Percentiles rank a stretch among this genome's conserved stretches.
Conservation (phyloP, 257 asterid species). For the Forsythia suspensa region DNA sequence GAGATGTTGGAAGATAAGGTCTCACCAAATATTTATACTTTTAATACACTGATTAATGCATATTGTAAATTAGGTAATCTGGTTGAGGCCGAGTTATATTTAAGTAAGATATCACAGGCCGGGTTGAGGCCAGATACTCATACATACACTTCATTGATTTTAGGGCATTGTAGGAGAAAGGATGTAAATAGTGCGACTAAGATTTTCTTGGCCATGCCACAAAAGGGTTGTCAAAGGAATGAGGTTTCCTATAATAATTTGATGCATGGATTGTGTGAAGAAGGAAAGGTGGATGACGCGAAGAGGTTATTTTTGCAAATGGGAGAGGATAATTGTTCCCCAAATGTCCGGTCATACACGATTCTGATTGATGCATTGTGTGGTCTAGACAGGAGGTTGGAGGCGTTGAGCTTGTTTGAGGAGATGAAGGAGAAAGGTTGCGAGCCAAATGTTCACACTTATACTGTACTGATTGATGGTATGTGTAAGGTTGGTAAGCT, state of each 20-base stretch:
- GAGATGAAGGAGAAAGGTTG: conserved; percentile 76
- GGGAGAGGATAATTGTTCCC: conserved; percentile 56
- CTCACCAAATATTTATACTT: conserved; percentile 68
- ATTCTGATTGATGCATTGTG: conserved; percentile 66
- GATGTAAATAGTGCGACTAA: conserved; percentile 50
- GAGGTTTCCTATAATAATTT: conserved; percentile 63
- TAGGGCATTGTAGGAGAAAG: conserved; percentile 70
- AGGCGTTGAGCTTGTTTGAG: conserved; percentile 56
- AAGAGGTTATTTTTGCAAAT: conserved; percentile 46
- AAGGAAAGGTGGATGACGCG: conserved; percentile 56
- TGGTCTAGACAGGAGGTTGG: conserved; percentile 47
- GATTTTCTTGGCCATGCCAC: conserved; percentile 50
- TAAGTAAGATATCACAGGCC: conserved; percentile 57
- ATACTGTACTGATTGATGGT: conserved; percentile 59
- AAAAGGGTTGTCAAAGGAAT: conserved; percentile 62
- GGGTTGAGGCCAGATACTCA: conserved; percentile 71
- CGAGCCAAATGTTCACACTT: conserved; percentile 64
- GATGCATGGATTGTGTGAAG: conserved; percentile 74
- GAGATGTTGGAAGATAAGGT: conserved; percentile 65
- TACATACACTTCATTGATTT: conserved; percentile 69
- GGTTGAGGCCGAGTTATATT: conserved; percentile 51
- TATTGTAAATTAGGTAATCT: conserved; percentile 71
- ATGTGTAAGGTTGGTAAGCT: conserved; percentile 58
- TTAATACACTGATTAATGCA: conserved; percentile 69
- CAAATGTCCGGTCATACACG: conserved; percentile 69